Base-by-base conservation (phyloP, 2,329 filamentous ascomycete species). In the Tolypocladium inflatum region DNA sequence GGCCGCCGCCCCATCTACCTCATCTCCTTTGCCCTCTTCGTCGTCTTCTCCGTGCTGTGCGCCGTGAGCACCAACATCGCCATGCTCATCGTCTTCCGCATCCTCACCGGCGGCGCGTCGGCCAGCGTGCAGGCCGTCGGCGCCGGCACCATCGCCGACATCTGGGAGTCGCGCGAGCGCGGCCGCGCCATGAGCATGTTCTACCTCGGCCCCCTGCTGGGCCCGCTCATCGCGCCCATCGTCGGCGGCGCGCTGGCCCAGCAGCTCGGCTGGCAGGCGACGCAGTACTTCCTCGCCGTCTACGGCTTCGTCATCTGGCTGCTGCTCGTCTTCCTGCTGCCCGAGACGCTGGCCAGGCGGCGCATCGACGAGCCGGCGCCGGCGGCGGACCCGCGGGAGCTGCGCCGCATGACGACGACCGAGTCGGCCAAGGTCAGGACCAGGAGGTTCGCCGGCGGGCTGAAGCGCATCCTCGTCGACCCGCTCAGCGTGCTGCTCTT, bases 121-220 rank as follows among this genome's bases (percentile, higher is more conserved):
- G 89, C 90, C 2, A 89, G 87, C 1, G 90, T 92, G 0, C 90
- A 93, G 69, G 87, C 90, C 9, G 89, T 94, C 9, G 90, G 90
- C 5, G 89, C 89, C 2, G 90, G 90, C 7, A 92, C 90, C 3
- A 89, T 94, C 59, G 86, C 90, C 51, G 90, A 94, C 68, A 78
- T 93, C 15, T 95, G 89, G 87, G 87, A 90, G 62, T 72, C 84
- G 0, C 79, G 76, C 54, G 86, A 93, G 69, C 78, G 90, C 55
- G 90, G 90, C 3, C 77, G 76, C 19, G 90, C 90, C n/a, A 94
- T 94, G 89, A 84, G 88, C 43, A 74, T 89, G 45, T 94, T 93
- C 71, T 94, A 92, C 65, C 78, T 94, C 0, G 90, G 90, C 0
- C 90, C 90, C 0, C 73, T 94, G 10, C 80, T 85, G 54, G 90